Evolutionary conservation across 1,284 basidiomycete species (phyloP), one percentile per base, ranked within the genome.

Genomic region (Melampsora abietis-canadensis): DNA sequence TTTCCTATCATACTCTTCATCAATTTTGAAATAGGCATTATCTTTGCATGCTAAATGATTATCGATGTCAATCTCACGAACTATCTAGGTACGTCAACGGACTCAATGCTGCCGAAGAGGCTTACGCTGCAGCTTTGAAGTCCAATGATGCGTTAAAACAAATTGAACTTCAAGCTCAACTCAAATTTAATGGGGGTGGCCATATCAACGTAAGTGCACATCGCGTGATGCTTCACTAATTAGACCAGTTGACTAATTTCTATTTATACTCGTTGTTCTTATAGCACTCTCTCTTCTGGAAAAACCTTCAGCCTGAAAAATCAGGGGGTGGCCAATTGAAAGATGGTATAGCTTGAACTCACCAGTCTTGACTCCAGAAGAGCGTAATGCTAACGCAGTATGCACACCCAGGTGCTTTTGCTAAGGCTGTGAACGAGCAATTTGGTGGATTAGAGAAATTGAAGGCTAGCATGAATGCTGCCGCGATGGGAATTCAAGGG

Each of bases 231-330:
- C 24, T 62, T 67, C 47, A 24, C 19, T 67, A 59, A 59, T 40
- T 40, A 8, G 37, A 40, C 4, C 30, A 63, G 48, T 51, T 90
- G 90, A 7, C 90, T 92, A 80, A 91, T 92, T 82, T 31, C 34
- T n/a, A 30, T 6, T 15, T 37, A 17, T 7, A 30, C 8, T 51
- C 30, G 17, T 7, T 46, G 8, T 57, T 14, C 1, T 57, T 65
- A 84, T 93, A 93, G 83, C 92, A 93, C 82, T 89, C 93, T 59
- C 87, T 98, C n/a, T 98, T 98, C 87, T 98, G 95, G 96, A 93
- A 90, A 84, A 98, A 96, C 85, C 88, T 97, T 78, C 90, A 90
- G 3, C 87, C 92, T 0, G 85, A 89, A 24, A 84, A 84, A 37
- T 84, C 84, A 3, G 80, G 83, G 82, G 87, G 77, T 88, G 90